Conservation (phyloP, 2,329 filamentous ascomycete species). For the Elsinoe australis region DNA sequence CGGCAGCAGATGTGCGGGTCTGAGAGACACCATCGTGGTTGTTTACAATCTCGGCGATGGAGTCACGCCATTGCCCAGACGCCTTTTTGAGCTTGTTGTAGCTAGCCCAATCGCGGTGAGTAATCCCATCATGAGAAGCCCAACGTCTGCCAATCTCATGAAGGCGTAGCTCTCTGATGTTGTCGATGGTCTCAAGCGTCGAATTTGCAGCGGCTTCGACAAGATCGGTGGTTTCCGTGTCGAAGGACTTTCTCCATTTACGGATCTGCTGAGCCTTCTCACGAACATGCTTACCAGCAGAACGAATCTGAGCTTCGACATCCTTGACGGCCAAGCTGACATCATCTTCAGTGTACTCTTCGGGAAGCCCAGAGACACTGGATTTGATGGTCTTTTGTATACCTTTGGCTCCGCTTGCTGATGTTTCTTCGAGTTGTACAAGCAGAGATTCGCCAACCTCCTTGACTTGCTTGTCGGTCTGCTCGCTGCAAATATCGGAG, state of each 20-base stretch:
- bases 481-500: conserved; percentile 63
- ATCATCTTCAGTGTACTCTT: conserved; percentile 48
- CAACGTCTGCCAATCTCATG: conserved; percentile 89
- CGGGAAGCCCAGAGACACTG: conserved; percentile 48
- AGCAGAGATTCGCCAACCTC: conserved; percentile 60
- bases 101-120: conserved; percentile 94
- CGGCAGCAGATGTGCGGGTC: conserved; percentile 59
- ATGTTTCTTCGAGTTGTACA: conserved; percentile 58
- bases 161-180: conserved; percentile 73
- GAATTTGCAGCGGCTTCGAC: conserved; percentile 67
- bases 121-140: conserved; percentile 92
- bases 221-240: conserved; percentile 59
- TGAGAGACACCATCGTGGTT: conserved; percentile 62
- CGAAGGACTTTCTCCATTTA: conserved; percentile 66
- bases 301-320: conserved; percentile 51
- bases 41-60: conserved; percentile 69
- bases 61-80: conserved; percentile 75
- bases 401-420: conserved; percentile 54
- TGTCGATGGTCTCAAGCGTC: conserved; percentile 73
- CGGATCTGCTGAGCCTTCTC: conserved; percentile 68
- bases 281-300: conserved; percentile 65
- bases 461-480: conserved; percentile 59
- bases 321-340: conserved; percentile 47
- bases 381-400: conserved; percentile 61
- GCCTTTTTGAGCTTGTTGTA: conserved; percentile 81